Evolutionary conservation across 495 filamentous ascomycete genomes (phyloP), one percentile per base, ranked within the genome.

Genomic region (Aspergillus mulundensis): DNA sequence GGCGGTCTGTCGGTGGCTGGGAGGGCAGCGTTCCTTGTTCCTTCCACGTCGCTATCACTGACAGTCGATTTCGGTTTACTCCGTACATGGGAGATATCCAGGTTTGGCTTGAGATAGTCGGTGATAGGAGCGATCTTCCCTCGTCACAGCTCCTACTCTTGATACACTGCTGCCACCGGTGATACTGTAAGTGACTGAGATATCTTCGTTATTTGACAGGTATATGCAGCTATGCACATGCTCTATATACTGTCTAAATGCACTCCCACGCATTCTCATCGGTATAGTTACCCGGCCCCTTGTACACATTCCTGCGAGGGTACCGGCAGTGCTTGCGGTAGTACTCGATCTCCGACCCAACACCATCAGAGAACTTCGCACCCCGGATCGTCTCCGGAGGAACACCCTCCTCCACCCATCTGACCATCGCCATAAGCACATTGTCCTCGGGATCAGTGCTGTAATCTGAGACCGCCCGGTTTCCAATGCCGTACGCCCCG

Each of bases 381-480:
- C 81, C 81, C 41, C 70, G 61, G 15, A 86, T 70, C 16, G 66
- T 75, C 23, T 82, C 80, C 0, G 83, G 83, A 5, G 81, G 74
- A 18, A 71, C 66, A 0, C 77, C 81, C 0, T 82, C 66, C 65
- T 87, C 84, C 1, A 86, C 82, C 84, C 83, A 87, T 14, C 67
- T 61, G 10, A 85, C 79, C 63, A 87, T 69, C 3, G 81, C 78
- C 59, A 76, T 77, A 11, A 84, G 70, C 1, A 81, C 75, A 57
- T 80, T 80, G 25, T 69, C 60, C 40, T 70, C 62, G 0, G 70
- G 72, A 12, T 73, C 58, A 11, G 39, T 64, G 1, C 67, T 66
- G 21, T 61, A 66, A 14, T 69, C 68, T 0, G 67, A 66, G 3
- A 18, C 24, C 1, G 60, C 54, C 2, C 64, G 68, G 61, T 84